Evolutionary conservation across 306 rosid genomes (phyloP).

Genomic region (Vigna mungo): DNA sequence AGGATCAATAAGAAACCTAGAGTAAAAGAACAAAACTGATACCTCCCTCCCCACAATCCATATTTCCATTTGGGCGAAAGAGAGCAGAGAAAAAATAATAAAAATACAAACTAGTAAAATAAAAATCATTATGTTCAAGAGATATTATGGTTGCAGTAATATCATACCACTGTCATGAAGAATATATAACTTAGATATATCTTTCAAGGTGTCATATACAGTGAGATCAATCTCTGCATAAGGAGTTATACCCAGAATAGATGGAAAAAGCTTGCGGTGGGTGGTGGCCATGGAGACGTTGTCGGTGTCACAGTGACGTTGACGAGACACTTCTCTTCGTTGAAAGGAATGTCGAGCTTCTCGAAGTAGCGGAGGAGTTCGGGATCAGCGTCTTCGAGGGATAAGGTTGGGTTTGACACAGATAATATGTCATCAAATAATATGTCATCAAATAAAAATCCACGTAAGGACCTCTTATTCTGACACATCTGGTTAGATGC

Average conservation of each 20-base stretch:
- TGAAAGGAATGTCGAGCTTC: too few relatives aligned
- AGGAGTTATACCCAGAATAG: conserved; percentile 64
- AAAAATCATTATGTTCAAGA: conserved; percentile 29
- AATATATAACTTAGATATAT: conserved; percentile 54
- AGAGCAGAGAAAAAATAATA: conserved; percentile 11
- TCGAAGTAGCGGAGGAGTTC: too few relatives aligned
- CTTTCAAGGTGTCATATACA: conserved; percentile 62
- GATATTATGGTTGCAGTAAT: conserved; percentile 23
- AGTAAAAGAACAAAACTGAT: conserved; percentile 6
- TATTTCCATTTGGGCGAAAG: not conserved
- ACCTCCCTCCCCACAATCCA: too few relatives aligned
- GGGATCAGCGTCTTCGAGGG: too few relatives aligned
- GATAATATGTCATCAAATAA: too few relatives aligned
- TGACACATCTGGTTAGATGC: too few relatives aligned
- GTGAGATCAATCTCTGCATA: conserved; percentile 70
- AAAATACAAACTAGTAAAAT: not conserved
- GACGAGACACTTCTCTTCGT: too few relatives aligned
- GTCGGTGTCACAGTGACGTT: too few relatives aligned
- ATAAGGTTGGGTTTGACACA: too few relatives aligned
- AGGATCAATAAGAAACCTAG: conserved; percentile 23
- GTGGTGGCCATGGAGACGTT: too few relatives aligned
- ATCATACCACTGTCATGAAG: conserved; percentile 57
- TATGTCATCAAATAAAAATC: too few relatives aligned
- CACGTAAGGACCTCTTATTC: too few relatives aligned
- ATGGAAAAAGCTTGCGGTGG: conserved; percentile 44